phyloP scores from a whole-genome alignment of 2,329 filamentous ascomycete species.

The Fusarium subglutinans region DNA sequence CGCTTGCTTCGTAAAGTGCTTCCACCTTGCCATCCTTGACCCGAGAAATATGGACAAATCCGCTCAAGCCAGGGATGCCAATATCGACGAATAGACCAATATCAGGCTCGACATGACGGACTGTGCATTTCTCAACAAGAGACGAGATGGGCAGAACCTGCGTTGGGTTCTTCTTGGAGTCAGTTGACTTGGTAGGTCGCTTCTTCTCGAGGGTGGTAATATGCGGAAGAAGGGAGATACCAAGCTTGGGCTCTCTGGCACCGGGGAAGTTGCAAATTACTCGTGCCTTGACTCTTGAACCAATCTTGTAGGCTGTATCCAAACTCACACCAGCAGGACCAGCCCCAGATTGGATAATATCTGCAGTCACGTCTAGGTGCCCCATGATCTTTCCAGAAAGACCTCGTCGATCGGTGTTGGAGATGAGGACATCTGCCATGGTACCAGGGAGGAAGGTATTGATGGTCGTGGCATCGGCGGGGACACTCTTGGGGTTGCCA shows the following conservation, averaged over 20 bases:
- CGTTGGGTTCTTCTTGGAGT: constrained; percentile 60
- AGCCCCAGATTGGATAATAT: constrained; percentile 86
- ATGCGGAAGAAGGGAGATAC: constrained; percentile 89
- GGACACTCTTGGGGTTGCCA: constrained; percentile 70
- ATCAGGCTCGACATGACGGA: constrained; percentile 80
- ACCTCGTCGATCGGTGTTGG: constrained; percentile 78
- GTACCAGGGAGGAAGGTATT: constrained; percentile 92
- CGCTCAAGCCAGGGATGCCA: constrained; percentile 70
- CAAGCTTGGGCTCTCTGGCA: constrained; percentile 82
- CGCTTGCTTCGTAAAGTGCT: constrained; percentile 77
- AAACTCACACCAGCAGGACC: constrained; percentile 75
- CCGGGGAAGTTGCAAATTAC: constrained; percentile 88
- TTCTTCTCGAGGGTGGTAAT: constrained; percentile 70
- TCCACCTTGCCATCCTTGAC: constrained; percentile 92
- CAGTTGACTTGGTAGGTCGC: constrained; percentile 45
- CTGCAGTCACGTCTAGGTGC: constrained; percentile 87
- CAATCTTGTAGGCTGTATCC: constrained; percentile 81
- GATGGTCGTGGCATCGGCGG: constrained; percentile 84
- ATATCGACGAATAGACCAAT: constrained; percentile 84
- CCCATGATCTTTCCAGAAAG: constrained; percentile 92
- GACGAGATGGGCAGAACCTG: constrained; percentile 75
- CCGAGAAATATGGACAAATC: constrained; percentile 94
- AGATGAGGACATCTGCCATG: constrained; percentile 84
- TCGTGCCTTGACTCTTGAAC: constrained; percentile 84
- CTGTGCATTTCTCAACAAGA: constrained; percentile 78